phyloP scores from a whole-genome alignment of 495 filamentous ascomycete genomes.

The Xylaria intraflava region DNA sequence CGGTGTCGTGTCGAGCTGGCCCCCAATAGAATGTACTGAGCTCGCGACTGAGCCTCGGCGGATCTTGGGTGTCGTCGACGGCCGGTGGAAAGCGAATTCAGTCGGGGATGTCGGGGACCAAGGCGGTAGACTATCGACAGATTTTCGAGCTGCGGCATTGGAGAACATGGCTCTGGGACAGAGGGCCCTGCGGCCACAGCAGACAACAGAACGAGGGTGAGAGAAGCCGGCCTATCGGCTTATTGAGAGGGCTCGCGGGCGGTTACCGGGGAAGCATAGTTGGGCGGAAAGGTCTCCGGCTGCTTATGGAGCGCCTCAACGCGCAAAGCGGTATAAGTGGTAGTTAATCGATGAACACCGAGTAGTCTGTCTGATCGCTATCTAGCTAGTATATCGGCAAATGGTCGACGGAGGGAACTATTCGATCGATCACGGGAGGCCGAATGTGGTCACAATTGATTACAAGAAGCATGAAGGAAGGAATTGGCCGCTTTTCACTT shows the following conservation, averaged over 20 bases:
- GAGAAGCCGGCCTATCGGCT: constrained; percentile 22
- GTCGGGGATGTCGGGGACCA: constrained; percentile 45
- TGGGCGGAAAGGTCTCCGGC: constrained; percentile 10
- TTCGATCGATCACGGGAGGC: not conserved
- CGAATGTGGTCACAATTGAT: too few relatives aligned
- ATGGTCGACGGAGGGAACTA: not conserved
- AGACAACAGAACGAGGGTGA: constrained; percentile 12
- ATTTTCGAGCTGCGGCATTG: constrained; percentile 56
- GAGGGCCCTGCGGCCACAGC: constrained; percentile 15
- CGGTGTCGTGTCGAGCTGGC: constrained; percentile 59
- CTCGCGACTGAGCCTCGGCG: constrained; percentile 79
- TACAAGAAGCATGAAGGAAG: too few relatives aligned
- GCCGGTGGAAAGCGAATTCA: constrained; percentile 55
- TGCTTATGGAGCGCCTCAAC: constrained; percentile 12
- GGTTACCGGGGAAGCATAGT: constrained; percentile 32
- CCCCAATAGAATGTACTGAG: constrained; percentile 57
- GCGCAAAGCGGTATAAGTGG: not conserved
- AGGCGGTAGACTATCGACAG: constrained; percentile 59
- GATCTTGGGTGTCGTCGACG: constrained; percentile 16
- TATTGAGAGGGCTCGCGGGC: constrained; percentile 23
- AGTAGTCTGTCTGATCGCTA: not conserved
- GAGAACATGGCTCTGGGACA: constrained; percentile 52
- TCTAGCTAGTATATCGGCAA: not conserved
- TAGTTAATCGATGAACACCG: not conserved
- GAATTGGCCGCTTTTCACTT: too few relatives aligned